Evolutionary conservation across 2,329 filamentous ascomycete genomes (phyloP), one percentile per base, ranked within the genome.

Genomic region (Tolypocladium nubicola): DNA sequence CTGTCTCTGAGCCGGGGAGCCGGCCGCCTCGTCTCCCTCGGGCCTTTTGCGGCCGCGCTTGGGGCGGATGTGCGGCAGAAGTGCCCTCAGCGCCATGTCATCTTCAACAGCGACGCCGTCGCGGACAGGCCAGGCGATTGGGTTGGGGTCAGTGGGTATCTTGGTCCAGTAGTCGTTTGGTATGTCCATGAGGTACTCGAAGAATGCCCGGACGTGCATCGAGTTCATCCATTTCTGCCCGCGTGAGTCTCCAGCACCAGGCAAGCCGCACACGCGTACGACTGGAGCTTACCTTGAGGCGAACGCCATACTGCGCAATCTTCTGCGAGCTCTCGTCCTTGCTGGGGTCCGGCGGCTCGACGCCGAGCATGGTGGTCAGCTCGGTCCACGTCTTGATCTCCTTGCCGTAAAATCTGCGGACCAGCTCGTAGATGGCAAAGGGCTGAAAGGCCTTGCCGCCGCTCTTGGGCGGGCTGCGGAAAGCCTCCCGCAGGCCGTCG

Each of bases 371-470:
- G 56, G 92, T 82, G 0, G 90, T 92, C 63, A 97, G 70, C 69
- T 96, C 89, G 45, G 88, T 89, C 92, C 92, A 97, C 0, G 91
- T 96, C 72, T 92, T 94, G 70, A 97, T 85, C 66, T 96, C 89
- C 67, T 89, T 92, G 26, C 77, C 75, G 62, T 95, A 88, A 55
- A 95, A 82, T 70, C 87, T 86, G 61, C 82, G 79, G 66, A 97
- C 90, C 55, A 97, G 79, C 66, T 89, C 81, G 68, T 86, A 96
- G 23, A 97, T 76, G 9, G 77, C 77, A 70, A 84, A 95, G 0
- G 88, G 88, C 66, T 84, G 88, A 68, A 96, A 97, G 59, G 79
- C 85, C 71, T 96, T 95, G 60, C 89, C 89, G 64, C 93, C 91
- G 68, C 90, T 96, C 67, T 87, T 90, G 5, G 92, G 92, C 1